phyloP scores from a whole-genome alignment of 1,139 yeast species.

The Yamadazyma epiphylla region DNA sequence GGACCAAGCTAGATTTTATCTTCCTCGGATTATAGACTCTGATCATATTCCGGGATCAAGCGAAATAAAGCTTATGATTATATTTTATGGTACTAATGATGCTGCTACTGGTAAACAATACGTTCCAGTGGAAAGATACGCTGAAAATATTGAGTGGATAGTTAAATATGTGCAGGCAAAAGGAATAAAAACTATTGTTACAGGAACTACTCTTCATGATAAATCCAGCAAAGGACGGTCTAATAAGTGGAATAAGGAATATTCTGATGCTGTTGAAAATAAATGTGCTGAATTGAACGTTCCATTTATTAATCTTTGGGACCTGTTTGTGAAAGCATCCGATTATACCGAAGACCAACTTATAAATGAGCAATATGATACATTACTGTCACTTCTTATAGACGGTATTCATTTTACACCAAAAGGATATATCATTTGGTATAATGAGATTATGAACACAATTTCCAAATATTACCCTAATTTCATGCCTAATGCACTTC shows the following conservation, averaged over 20 bases:
- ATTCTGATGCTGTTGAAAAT: constrained; percentile 45
- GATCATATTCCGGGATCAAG: constrained; percentile 30
- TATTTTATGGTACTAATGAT: constrained; percentile 81
- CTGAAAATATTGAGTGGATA: constrained; percentile 42
- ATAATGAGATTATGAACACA: constrained; percentile 31
- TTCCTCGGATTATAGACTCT: constrained; percentile 43
- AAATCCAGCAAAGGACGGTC: no score
- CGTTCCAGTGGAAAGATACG: constrained; percentile 48
- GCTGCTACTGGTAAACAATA: constrained; percentile 47
- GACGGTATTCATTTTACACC: constrained; percentile 75
- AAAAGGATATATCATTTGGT: constrained; percentile 54
- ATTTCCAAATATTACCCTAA: constrained; percentile 45
- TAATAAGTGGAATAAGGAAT: constrained; percentile 33
- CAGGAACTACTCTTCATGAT: constrained; percentile 66
- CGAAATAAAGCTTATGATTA: constrained; percentile 39
- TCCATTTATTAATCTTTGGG: constrained; percentile 54
- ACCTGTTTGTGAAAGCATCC: constrained; percentile 8
- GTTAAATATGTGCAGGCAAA: constrained; percentile 31
- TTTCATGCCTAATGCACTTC: no score
- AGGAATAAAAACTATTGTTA: constrained; percentile 48
- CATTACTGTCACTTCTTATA: constrained; percentile 16
- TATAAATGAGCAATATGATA: constrained; percentile 12
- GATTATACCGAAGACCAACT: constrained; percentile 13
- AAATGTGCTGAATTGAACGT: constrained; percentile 44
- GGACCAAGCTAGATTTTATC: constrained; percentile 42